These are phyloP conservation scores for Thalassiosira mediterranea DNA, from an alignment of 352 stramenopile genomes.

Conservation along the genomic window DNA sequence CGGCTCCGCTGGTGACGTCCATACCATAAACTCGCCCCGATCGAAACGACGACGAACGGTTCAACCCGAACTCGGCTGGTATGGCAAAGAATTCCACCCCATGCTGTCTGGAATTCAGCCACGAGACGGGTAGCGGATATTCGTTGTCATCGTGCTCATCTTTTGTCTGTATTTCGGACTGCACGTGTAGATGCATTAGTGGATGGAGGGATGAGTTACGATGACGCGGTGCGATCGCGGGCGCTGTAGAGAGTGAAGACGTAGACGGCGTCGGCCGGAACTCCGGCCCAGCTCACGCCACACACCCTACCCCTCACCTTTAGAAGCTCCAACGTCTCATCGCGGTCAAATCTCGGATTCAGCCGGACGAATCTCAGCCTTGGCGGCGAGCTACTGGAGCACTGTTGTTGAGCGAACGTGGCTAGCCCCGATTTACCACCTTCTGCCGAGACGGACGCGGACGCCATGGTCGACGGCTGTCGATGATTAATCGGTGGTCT, in stretches of 20 bases:
- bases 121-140: conserved; percentile 52
- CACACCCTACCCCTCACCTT: conserved; percentile 45
- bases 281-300: too few relatives aligned
- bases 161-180: conserved; percentile 23
- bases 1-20: conserved; percentile 81
- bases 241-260: too few relatives aligned
- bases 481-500: too few relatives aligned
- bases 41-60: conserved; percentile 58
- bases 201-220: too few relatives aligned
- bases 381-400: background rate
- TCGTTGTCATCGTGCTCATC: conserved; percentile 10
- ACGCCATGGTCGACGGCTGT: too few relatives aligned
- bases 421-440: too few relatives aligned
- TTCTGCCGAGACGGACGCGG: too few relatives aligned
- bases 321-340: conserved; percentile 60
- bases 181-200: too few relatives aligned
- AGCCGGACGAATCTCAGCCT: conserved; percentile 64
- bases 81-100: conserved; percentile 76
- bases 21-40: conserved; percentile 79
- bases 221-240: too few relatives aligned
- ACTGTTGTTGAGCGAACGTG: too few relatives aligned
- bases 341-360: conserved; percentile 68
- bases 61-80: conserved; percentile 62
- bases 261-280: too few relatives aligned
- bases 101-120: conserved; percentile 45